phyloP scores from a whole-genome alignment of 306 rosid genomes.

The Nissolia schottii region DNA sequence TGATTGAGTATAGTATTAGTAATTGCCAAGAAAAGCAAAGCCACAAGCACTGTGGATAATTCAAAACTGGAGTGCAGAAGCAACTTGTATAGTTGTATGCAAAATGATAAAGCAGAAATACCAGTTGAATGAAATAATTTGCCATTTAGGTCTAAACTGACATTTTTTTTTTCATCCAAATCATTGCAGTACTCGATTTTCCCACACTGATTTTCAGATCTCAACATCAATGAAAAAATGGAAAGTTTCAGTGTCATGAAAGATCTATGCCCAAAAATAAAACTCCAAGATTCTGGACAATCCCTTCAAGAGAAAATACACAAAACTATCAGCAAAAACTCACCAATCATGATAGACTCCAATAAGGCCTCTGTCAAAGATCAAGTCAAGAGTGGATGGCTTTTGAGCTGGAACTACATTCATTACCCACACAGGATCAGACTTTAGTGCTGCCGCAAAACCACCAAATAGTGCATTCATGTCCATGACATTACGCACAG shows the following conservation, averaged over 20 bases:
- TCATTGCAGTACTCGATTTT: background rate
- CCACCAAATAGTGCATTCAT: slow-evolving; percentile 96
- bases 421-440: slow-evolving; percentile 96
- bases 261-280: background rate
- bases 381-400: slow-evolving; percentile 62
- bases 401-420: slow-evolving; percentile 83
- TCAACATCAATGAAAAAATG: background rate
- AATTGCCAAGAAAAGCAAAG: background rate
- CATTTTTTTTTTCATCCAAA: too few relatives aligned
- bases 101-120: background rate
- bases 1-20: background rate
- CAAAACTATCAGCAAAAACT: slow-evolving; percentile 24
- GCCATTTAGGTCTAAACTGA: background rate
- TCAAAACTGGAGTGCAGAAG: background rate
- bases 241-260: background rate
- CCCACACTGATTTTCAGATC: background rate
- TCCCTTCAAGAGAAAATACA: background rate
- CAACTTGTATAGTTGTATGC: background rate
- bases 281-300: background rate
- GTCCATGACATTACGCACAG: slow-evolving; percentile 87
- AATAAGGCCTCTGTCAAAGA: slow-evolving; percentile 85
- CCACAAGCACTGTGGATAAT: background rate
- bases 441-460: slow-evolving; percentile 80
- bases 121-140: background rate
- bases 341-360: slow-evolving; percentile 97